These are phyloP conservation scores for Candida neerlandica DNA, from an alignment of 1,139 yeast genomes.

Conservation along the genomic window DNA sequence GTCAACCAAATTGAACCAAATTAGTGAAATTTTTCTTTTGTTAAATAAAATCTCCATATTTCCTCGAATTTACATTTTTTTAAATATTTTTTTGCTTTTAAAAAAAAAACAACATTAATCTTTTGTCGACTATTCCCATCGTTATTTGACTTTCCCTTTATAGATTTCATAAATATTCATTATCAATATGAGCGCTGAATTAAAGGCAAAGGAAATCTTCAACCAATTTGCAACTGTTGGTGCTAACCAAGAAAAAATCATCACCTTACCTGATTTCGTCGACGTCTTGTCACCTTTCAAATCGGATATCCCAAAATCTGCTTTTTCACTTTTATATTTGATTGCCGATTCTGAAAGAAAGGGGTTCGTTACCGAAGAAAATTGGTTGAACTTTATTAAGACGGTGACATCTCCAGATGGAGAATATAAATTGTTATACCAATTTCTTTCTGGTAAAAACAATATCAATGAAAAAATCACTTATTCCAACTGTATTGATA, in stretches of 20 bases:
- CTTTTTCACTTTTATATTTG: constrained; percentile 56
- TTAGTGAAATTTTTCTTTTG: not conserved
- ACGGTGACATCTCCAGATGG: constrained; percentile 60
- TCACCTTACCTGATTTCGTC: constrained; percentile 40
- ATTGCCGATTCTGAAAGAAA: constrained; percentile 65
- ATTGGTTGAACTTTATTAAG: constrained; percentile 61
- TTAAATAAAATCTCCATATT: not conserved
- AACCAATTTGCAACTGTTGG: constrained; percentile 40
- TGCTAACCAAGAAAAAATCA: constrained; percentile 22
- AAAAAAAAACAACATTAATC: too few relatives aligned
- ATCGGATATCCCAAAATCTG: constrained; percentile 42
- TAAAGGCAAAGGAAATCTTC: constrained; percentile 43
- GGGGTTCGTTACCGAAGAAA: constrained; percentile 61
- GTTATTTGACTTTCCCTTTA: not conserved
- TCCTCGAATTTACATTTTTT: not conserved
- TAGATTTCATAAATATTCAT: constrained; percentile 1
- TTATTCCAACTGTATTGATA: constrained; percentile 43
- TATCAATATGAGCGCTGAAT: constrained; percentile 21
- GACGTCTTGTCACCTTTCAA: constrained; percentile 47
- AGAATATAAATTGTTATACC: constrained; percentile 57
- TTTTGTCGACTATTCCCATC: not conserved
- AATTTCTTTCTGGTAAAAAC: constrained; percentile 38
- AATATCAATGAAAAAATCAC: constrained; percentile 29
- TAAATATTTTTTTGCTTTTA: too few relatives aligned
- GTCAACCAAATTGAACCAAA: not conserved